Conservation (phyloP, 2,329 filamentous ascomycete species). For the Nannizziopsis arthrosporioides region DNA sequence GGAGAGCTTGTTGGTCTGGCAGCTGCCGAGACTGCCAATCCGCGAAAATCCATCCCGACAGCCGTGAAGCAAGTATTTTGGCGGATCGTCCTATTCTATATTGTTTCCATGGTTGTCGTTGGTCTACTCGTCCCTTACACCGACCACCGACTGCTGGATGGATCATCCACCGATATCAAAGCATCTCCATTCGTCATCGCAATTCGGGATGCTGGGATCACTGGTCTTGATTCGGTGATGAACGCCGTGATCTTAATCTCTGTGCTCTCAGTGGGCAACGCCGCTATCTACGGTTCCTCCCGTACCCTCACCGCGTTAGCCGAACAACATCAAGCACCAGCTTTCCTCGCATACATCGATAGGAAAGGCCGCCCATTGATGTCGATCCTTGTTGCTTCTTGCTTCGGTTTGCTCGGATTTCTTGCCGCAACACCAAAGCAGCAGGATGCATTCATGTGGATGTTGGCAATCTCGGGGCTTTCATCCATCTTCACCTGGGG, state of each 20-base stretch:
- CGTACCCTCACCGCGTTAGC: conserved; percentile 81
- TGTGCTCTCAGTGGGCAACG: conserved; percentile 83
- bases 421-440: conserved; percentile 55
- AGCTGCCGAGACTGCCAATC: conserved; percentile 48
- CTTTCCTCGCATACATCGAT: conserved; percentile 68
- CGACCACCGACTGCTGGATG: conserved; percentile 25
- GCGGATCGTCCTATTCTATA: conserved; percentile 83
- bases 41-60: conserved; percentile 61
- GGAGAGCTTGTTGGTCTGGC: conserved; percentile 52
- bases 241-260: conserved; percentile 90
- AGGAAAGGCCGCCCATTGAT: conserved; percentile 66
- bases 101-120: conserved; percentile 68
- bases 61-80: conserved; percentile 92
- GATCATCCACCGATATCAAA: conserved; percentile 24
- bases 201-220: conserved; percentile 71
- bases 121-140: conserved; percentile 57
- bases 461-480: conserved; percentile 62
- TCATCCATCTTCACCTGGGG: conserved; percentile 67
- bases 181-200: conserved; percentile 85
- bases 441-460: conserved; percentile 61
- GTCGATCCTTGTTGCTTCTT: conserved; percentile 56
- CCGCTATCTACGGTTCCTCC: conserved; percentile 80
- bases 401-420: conserved; percentile 64
- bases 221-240: conserved; percentile 74
- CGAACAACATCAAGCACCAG: conserved; percentile 73